A percentile compares a stretch with the other conserved stretches of the same genome.
Evolutionary conservation across 2,329 filamentous ascomycete species (phyloP).

Genomic region (Drechslerella dactyloides): DNA sequence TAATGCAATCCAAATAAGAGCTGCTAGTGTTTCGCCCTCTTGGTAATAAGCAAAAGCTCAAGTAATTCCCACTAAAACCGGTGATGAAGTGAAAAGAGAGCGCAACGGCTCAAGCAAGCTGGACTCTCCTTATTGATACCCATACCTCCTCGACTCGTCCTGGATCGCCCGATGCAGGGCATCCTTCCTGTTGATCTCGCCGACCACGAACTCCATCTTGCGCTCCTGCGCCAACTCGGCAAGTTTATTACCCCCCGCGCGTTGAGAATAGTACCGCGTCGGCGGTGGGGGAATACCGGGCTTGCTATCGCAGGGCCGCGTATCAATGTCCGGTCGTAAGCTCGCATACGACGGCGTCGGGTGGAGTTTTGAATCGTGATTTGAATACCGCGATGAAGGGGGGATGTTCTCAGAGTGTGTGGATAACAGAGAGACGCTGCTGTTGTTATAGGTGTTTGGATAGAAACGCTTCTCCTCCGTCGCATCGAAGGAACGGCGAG

Average conservation of each 20-base stretch:
- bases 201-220: conserved; percentile 40
- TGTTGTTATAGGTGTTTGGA: conserved; percentile 25
- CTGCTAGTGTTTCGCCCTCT: too few relatives aligned
- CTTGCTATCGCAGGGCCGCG: conserved; percentile 6
- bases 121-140: conserved; percentile 11
- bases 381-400: conserved; percentile 28
- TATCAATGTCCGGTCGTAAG: conserved; percentile 27
- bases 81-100: background rate
- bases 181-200: conserved; percentile 41
- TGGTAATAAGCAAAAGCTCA: background rate
- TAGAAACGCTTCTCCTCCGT: conserved; percentile 40
- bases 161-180: conserved; percentile 33
- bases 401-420: conserved; percentile 28
- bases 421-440: conserved; percentile 28
- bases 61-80: background rate
- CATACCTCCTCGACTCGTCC: conserved; percentile 34
- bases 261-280: conserved; percentile 37
- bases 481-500: conserved; percentile 21
- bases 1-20: too few relatives aligned
- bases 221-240: conserved; percentile 24
- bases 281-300: conserved; percentile 30
- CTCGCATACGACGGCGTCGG: conserved; percentile 37
- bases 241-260: conserved; percentile 22
- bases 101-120: background rate
- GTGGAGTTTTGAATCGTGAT: background rate